phyloP scores from a whole-genome alignment of 2,329 filamentous ascomycete species.

The Dactylellina leptospora region DNA sequence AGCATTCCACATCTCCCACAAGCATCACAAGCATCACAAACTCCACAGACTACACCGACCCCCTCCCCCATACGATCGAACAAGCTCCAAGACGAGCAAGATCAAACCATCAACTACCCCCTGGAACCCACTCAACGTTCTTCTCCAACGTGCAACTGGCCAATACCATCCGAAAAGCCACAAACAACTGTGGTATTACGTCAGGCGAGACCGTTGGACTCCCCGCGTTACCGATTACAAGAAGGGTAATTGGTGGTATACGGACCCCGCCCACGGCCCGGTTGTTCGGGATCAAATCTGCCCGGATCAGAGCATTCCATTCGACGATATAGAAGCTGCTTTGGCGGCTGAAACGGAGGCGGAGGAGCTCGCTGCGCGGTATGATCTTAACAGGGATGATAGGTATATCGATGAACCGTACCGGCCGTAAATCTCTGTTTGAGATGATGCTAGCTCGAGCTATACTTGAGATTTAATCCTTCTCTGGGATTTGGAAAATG shows the following conservation, averaged over 20 bases:
- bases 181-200: not conserved
- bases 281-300: conserved; percentile 11
- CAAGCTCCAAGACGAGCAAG: too few species aligned
- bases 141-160: conserved; percentile 1
- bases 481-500: too few species aligned
- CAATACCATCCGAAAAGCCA: not conserved
- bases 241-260: conserved; percentile 17
- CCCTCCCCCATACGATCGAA: too few species aligned
- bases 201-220: not conserved
- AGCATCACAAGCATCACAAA: too few species aligned
- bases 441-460: too few species aligned
- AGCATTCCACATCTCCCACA: too few species aligned
- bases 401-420: not conserved
- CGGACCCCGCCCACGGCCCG: not conserved
- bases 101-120: too few species aligned
- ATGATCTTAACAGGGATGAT: not conserved
- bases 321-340: not conserved
- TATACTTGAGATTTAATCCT: too few species aligned
- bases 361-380: not conserved
- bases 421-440: not conserved
- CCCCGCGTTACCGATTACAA: not conserved
- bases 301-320: not conserved
- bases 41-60: too few species aligned
- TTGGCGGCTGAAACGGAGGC: too few species aligned
- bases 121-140: too few species aligned